Evolutionary conservation across 139 green algal species (phyloP), one percentile per base, ranked within the genome.

Genomic region (Chlamydomonas sp.): DNA sequence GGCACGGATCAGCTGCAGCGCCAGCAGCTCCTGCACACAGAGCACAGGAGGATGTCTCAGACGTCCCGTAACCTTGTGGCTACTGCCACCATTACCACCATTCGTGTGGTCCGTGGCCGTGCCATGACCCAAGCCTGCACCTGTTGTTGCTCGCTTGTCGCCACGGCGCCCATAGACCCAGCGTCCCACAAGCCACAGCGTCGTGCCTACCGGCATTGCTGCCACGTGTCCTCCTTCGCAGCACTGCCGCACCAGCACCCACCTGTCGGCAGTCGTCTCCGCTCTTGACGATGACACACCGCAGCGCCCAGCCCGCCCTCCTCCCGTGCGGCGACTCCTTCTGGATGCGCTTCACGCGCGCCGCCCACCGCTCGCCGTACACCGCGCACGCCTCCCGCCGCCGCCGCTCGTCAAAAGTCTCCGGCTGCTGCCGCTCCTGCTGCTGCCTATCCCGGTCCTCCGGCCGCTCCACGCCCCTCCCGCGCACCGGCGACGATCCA

Each of bases 221-320:
- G 31, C 31, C 31, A 49, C 31, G 31, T 49, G 31, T 49, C 31
- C 31, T 49, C 31, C 31, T 49, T 49, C 31, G 31, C 31, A 49
- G 31, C 31, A 49, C 31, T 49, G 31, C 31, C 31, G 31, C 31
- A 49, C 31, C 31, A 49, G 31, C 31, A 49, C 86, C 9, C 73
- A 92, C 89, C 92, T 99, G 98, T 18, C 98, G 89, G 92, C 98
- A 99, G 91, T 99, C 98, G 87, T 99, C 98, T 0, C 98, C 98
- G 59, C 90, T 95, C 92, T 99, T 99, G n/a, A 99, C 97, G 83
- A 99, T 99, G n/a, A 98, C 92, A n/a, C 91, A 94, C 8, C 94
- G 88, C 85, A 99, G 80, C 68, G 94, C 92, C 98, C 98, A 99
- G 17, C 96, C 97, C 7, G 94, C 90, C 2, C 93, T 91, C 58